Percentiles rank a stretch among this genome's conserved stretches.
Conservation (phyloP, 179 eudicot genomes). For the Spinacia oleracea region DNA sequence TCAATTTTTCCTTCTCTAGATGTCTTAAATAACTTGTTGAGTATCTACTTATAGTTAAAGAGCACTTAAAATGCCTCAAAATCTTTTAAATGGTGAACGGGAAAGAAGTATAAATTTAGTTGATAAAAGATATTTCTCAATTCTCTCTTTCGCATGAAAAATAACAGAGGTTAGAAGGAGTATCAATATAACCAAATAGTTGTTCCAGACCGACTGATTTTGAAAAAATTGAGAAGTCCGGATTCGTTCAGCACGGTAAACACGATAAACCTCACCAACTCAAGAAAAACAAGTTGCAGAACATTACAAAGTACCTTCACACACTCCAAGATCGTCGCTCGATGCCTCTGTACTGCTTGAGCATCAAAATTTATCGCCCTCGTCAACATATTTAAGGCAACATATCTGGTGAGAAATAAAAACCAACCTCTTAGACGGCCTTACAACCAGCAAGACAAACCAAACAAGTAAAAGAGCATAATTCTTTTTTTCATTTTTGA, state of each 20-base stretch:
- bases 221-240: neutral
- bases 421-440: constrained; percentile 9
- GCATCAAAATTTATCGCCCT: constrained; percentile 82
- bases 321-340: constrained; percentile 93
- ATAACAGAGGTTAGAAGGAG: neutral
- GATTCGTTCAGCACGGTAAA: neutral
- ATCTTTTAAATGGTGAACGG: neutral
- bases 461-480: neutral
- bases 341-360: constrained; percentile 99
- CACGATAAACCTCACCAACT: neutral
- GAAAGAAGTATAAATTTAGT: neutral
- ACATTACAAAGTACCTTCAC: constrained; percentile 66
- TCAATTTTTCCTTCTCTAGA: neutral
- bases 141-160: neutral
- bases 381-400: constrained; percentile 95
- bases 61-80: neutral
- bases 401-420: constrained; percentile 63
- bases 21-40: neutral
- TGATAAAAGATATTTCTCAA: neutral
- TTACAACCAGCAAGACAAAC: neutral
- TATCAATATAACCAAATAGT: neutral
- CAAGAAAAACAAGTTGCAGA: neutral
- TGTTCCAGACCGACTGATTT: neutral
- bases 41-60: neutral
- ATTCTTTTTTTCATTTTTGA: neutral